Evolutionary conservation across 2,329 filamentous ascomycete species (phyloP).

Genomic region (Botryotinia convoluta): DNA sequence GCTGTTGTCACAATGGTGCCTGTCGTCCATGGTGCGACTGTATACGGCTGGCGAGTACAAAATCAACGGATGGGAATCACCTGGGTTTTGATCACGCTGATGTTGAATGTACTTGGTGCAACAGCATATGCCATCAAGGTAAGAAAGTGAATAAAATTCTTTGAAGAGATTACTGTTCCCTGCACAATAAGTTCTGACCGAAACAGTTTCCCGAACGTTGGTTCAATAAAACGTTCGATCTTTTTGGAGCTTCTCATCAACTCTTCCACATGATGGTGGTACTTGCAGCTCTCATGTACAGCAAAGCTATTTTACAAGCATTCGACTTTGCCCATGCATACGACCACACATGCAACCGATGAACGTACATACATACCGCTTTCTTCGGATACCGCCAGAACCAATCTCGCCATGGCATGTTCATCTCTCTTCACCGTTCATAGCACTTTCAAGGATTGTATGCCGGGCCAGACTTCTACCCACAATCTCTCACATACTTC

Average conservation of each 20-base stretch:
- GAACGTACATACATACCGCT: constrained; percentile 9
- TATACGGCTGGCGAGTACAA: constrained; percentile 39
- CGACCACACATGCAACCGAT: constrained; percentile 4
- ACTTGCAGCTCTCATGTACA: constrained; percentile 42
- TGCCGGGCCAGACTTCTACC: constrained; percentile 1
- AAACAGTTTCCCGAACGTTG: constrained; percentile 45
- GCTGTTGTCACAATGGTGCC: constrained; percentile 44
- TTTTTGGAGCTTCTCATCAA: constrained; percentile 49
- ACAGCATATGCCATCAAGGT: constrained; percentile 41
- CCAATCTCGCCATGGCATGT: not conserved
- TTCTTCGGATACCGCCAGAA: constrained; percentile 13
- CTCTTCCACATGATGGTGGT: constrained; percentile 49
- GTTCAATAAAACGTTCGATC: constrained; percentile 45
- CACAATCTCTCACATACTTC: not conserved
- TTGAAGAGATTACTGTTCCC: not conserved
- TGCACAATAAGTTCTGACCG: constrained; percentile 2
- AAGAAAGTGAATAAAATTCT: not conserved
- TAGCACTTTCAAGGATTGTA: constrained; percentile 1
- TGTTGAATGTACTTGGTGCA: constrained; percentile 42
- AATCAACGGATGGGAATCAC: constrained; percentile 42
- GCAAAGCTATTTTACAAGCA: constrained; percentile 40
- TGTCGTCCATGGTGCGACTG: constrained; percentile 41
- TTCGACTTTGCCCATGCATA: constrained; percentile 39
- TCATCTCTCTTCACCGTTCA: constrained; percentile 7
- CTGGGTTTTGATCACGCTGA: constrained; percentile 42